phyloP scores from a whole-genome alignment of 495 filamentous ascomycete genomes.

The Penicillium paxilli region DNA sequence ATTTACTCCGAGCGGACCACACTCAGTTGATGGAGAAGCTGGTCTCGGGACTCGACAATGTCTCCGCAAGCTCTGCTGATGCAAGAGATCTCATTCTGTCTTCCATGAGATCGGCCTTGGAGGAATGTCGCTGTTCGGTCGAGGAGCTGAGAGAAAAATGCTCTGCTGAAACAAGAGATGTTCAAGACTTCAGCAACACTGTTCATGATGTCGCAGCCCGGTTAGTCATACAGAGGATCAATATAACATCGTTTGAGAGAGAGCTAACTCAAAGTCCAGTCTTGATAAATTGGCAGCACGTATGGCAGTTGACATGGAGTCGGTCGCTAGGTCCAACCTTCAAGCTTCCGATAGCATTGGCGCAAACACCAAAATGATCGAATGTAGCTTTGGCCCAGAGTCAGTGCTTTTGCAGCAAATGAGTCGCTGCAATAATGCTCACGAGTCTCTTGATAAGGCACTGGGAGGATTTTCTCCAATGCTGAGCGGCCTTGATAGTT shows the following conservation, averaged over 20 bases:
- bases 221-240: constrained; percentile 16
- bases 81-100: constrained; percentile 15
- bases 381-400: constrained; percentile 16
- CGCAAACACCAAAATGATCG: constrained; percentile 20
- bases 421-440: constrained; percentile 10
- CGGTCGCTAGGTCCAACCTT: constrained; percentile 14
- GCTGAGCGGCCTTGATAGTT: constrained; percentile 15
- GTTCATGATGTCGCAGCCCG: constrained; percentile 16
- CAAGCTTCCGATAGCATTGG: constrained; percentile 14
- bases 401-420: constrained; percentile 29
- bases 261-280: constrained; percentile 7
- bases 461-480: constrained; percentile 20
- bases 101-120: constrained; percentile 10
- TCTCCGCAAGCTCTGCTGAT: constrained; percentile 6
- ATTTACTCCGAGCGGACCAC: constrained; percentile 28
- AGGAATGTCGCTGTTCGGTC: constrained; percentile 18
- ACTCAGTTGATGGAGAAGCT: constrained; percentile 22
- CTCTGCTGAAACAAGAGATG: constrained; percentile 16
- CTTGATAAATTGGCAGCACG: constrained; percentile 18
- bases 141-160: constrained; percentile 18
- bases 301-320: constrained; percentile 14
- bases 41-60: constrained; percentile 9
- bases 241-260: neutral
- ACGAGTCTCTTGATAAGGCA: constrained; percentile 12
- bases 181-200: constrained; percentile 17